These are phyloP conservation scores for Teratosphaeria viscida DNA, from an alignment of 2,329 filamentous ascomycete genomes.

Conservation along the genomic window DNA sequence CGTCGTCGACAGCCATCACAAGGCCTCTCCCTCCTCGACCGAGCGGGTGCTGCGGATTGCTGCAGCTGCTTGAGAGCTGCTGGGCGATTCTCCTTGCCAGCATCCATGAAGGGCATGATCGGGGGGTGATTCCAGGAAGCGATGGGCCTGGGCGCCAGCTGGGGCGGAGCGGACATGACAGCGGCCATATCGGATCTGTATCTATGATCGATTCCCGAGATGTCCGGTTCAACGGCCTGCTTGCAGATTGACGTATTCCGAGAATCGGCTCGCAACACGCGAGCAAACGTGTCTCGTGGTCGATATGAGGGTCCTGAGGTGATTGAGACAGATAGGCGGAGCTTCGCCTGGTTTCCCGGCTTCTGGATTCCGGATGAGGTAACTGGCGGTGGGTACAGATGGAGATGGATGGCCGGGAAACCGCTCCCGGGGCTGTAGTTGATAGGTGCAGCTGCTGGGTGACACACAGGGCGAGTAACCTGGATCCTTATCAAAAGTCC, in stretches of 20 bases:
- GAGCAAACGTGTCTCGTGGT: not conserved
- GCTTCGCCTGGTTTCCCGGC: not conserved
- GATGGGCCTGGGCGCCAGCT: constrained; percentile 36
- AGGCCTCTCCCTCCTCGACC: constrained; percentile 27
- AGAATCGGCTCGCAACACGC: not conserved
- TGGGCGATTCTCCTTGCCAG: constrained; percentile 33
- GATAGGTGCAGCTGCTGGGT: constrained; percentile 5
- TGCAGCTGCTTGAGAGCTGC: constrained; percentile 24
- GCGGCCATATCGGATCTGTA: constrained; percentile 31
- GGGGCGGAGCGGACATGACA: constrained; percentile 36
- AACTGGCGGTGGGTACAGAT: not conserved
- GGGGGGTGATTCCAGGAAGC: constrained; percentile 31
- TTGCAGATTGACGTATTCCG: not conserved
- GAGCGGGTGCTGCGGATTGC: constrained; percentile 15
- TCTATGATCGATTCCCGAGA: not conserved
- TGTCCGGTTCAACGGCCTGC: not conserved
- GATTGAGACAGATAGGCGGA: not conserved
- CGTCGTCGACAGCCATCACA: constrained; percentile 67
- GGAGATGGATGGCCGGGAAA: not conserved
- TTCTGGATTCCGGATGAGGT: not conserved
- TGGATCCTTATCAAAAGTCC: not conserved
- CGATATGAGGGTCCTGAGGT: not conserved
- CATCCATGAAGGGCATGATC: constrained; percentile 26
- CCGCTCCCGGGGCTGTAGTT: not conserved
- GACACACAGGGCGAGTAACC: constrained; percentile 2